Evolutionary conservation across 228 moss, liverwort and hornwort genomes (phyloP), one percentile per base, ranked within the genome.

Genomic region (Sphagnum magellanicum): DNA sequence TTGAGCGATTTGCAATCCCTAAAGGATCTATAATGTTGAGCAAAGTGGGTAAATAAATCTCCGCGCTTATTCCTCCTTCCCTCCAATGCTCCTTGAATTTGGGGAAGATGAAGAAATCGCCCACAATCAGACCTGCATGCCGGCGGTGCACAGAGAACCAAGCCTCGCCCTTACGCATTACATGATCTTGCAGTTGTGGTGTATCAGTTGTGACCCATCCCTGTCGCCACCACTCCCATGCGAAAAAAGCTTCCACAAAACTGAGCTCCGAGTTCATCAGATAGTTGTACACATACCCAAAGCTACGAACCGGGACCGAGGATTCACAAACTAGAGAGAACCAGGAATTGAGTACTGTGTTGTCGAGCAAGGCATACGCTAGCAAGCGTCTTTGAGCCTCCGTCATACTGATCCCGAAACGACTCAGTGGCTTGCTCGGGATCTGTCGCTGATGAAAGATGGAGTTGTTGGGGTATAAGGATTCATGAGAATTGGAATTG

Each of bases 91-190:
- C 48, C 66, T 85, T 85, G 53, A 85, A 85, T 52, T 73, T 81
- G 52, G 73, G 73, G 79, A 81, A 85, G 68, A 77, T 74, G 4
- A 81, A 72, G 10, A 79, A 72, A 49, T 85, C 85, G 0, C 85
- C 85, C 0, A 85, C 85, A 17, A 82, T 70, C 71, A 81, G 79
- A 13, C 81, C 85, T 5, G 79, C 85, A 12, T 82, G 81, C 7
- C 85, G 74, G 52, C 81, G 85, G 67, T 82, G 85, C 76, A 85
- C 68, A 0, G 81, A 68, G 67, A 79, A 79, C 83, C 83, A 79
- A 11, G 71, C 70, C 67, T 83, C 83, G 7, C 83, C 83, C 66
- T 83, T 83, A 10, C 83, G 83, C 15, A 79, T 72, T 74, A 74
- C 53, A 53, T 75, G 49, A n/a, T 72, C 68, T 46, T 68, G 74